Conservation (phyloP, 1,284 basidiomycete genomes). For the Ceratobasidium sp. region DNA sequence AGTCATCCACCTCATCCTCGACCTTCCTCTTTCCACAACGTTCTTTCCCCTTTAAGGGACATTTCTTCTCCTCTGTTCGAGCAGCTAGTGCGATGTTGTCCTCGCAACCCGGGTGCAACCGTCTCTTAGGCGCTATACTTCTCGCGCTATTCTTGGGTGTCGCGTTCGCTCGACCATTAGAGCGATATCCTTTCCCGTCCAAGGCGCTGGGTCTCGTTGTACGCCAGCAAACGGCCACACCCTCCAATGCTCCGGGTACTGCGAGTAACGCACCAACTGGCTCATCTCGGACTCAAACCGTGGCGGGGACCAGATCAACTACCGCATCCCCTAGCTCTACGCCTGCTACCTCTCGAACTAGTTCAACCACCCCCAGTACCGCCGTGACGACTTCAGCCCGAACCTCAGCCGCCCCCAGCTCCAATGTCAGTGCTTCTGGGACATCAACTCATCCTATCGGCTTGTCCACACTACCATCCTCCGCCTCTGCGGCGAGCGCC, state of each 20-base stretch:
- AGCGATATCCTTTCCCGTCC: neutral
- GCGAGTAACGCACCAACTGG: neutral
- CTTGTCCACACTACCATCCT: slow-evolving; percentile 55
- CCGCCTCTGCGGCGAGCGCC: slow-evolving; percentile 50
- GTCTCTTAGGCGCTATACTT: neutral
- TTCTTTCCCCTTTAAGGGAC: slow-evolving; percentile 13
- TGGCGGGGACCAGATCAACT: neutral
- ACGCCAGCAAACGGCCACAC: slow-evolving; percentile 8
- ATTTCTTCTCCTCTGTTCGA: neutral
- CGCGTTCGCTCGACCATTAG: neutral
- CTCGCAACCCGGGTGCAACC: neutral
- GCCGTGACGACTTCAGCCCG: neutral
- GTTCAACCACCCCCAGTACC: neutral
- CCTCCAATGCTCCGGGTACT: neutral
- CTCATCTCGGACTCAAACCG: neutral
- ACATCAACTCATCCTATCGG: slow-evolving; percentile 51
- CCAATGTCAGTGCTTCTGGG: neutral
- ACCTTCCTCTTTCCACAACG: neutral
- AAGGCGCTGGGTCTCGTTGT: neutral
- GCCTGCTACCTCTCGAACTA: neutral
- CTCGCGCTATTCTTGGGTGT: neutral
- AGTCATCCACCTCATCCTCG: neutral
- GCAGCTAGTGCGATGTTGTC: neutral
- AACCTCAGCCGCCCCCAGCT: neutral
- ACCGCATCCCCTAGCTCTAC: neutral